phyloP scores from a whole-genome alignment of 2,329 filamentous ascomycete genomes.

The Plenodomus tracheiphilus region DNA sequence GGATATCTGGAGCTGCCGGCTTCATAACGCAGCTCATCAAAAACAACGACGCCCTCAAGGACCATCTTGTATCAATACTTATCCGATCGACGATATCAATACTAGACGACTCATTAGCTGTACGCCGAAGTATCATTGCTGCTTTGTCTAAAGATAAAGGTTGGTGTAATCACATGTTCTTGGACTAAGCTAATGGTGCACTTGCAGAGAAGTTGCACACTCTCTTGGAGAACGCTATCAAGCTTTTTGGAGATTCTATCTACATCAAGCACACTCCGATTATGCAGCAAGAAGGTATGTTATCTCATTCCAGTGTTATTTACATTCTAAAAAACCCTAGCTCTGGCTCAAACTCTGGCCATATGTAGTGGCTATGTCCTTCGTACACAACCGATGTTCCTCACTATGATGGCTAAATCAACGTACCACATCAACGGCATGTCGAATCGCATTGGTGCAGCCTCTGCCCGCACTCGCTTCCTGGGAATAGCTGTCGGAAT shows the following conservation, averaged over 20 bases:
- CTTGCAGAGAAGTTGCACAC: conserved; percentile 52
- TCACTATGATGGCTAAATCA: conserved; percentile 72
- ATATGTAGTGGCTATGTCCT: conserved; percentile 77
- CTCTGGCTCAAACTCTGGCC: conserved; percentile 77
- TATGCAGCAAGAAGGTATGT: conserved; percentile 81
- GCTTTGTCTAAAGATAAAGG: conserved; percentile 46
- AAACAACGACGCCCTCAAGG: conserved; percentile 34
- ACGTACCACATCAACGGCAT: conserved; percentile 74
- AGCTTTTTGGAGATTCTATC: conserved; percentile 79
- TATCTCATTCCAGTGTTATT: too few relatives aligned
- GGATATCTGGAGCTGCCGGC: conserved; percentile 28
- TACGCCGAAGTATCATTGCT: conserved; percentile 47
- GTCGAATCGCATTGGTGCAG: conserved; percentile 80
- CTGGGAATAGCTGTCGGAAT: conserved; percentile 89
- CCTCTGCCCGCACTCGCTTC: conserved; percentile 74
- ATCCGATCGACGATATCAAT: conserved; percentile 44
- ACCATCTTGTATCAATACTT: conserved; percentile 38
- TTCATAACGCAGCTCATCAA: conserved; percentile 28
- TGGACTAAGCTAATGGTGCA: conserved; percentile 15
- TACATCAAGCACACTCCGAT: conserved; percentile 84
- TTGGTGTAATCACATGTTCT: conserved; percentile 19
- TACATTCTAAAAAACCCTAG: conserved; percentile 53
- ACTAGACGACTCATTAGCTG: conserved; percentile 32
- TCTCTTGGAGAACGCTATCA: conserved; percentile 69
- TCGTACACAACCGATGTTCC: conserved; percentile 64